Conservation (phyloP, 495 filamentous ascomycete species). For the Hyaloscypha finlandica region DNA sequence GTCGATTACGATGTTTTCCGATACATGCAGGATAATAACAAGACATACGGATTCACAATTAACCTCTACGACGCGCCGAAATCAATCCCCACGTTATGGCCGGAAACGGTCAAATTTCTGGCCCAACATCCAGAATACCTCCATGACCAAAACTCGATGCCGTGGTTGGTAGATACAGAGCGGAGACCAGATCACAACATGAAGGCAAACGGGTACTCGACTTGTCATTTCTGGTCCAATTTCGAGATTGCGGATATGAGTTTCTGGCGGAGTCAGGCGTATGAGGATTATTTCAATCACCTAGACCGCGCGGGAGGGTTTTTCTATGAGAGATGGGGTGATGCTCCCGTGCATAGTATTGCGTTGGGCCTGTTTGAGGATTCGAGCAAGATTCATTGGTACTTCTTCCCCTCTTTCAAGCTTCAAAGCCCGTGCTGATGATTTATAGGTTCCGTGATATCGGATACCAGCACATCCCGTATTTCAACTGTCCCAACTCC, state of each 20-base stretch:
- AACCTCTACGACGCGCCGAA: conserved; percentile 91
- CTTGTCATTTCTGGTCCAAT: conserved; percentile 99
- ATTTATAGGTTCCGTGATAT: conserved; percentile 92
- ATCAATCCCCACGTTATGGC: conserved; percentile 90
- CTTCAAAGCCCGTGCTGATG: not conserved
- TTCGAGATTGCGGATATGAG: conserved; percentile 96
- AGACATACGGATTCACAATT: conserved; percentile 98
- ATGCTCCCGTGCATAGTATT: conserved; percentile 96
- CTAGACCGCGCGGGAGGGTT: conserved; percentile 93
- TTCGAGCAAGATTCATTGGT: conserved; percentile 92
- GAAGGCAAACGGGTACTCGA: conserved; percentile 88
- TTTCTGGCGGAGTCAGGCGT: conserved; percentile 90
- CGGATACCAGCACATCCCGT: conserved; percentile 97
- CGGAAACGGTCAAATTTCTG: conserved; percentile 87
- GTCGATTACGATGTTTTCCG: conserved; percentile 99
- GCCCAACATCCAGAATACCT: conserved; percentile 81
- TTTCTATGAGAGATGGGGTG: conserved; percentile 99
- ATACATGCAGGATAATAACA: conserved; percentile 96
- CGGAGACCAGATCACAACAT: conserved; percentile 77
- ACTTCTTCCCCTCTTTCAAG: conserved; percentile 36
- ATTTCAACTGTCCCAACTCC: conserved; percentile 97
- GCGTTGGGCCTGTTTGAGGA: conserved; percentile 95
- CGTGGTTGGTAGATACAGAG: conserved; percentile 79
- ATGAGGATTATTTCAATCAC: conserved; percentile 96
- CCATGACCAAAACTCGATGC: conserved; percentile 79